Conservation (phyloP, 2,329 filamentous ascomycete species). For the Sclerotinia minor region DNA sequence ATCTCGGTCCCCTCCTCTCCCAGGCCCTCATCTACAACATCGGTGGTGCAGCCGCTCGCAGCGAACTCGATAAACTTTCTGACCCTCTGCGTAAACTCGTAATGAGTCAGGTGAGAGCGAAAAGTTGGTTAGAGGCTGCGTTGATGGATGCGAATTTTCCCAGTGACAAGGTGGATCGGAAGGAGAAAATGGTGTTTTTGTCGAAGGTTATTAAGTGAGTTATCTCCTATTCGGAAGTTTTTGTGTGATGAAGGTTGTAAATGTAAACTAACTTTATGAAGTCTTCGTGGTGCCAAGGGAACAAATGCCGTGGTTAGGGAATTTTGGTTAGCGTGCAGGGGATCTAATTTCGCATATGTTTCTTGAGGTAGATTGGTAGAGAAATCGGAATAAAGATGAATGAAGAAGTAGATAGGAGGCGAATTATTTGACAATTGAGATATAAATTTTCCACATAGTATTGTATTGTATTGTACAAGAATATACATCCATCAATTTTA, state of each 20-base stretch:
- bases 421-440: not conserved
- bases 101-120: slow-evolving; percentile 54
- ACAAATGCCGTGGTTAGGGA: slow-evolving; percentile 69
- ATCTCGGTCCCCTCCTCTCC: slow-evolving; percentile 62
- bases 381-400: not conserved
- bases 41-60: slow-evolving; percentile 66
- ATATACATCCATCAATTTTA: not conserved
- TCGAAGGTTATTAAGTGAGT: slow-evolving; percentile 64
- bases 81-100: slow-evolving; percentile 72
- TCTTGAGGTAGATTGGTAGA: slow-evolving; percentile 41
- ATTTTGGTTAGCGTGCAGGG: slow-evolving; percentile 70
- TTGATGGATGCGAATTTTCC: slow-evolving; percentile 53
- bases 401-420: not conserved
- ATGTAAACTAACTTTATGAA: slow-evolving; percentile 37
- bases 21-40: slow-evolving; percentile 64
- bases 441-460: not conserved
- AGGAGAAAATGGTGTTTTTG: slow-evolving; percentile 64
- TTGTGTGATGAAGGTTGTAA: not conserved
- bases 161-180: slow-evolving; percentile 56
- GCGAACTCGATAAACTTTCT: slow-evolving; percentile 69
- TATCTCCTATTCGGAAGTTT: not conserved
- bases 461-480: not conserved
- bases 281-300: slow-evolving; percentile 61
- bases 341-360: slow-evolving; percentile 60
- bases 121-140: slow-evolving; percentile 63